Conservation (phyloP, 2,329 filamentous ascomycete species). For the Aciculosporium take region DNA sequence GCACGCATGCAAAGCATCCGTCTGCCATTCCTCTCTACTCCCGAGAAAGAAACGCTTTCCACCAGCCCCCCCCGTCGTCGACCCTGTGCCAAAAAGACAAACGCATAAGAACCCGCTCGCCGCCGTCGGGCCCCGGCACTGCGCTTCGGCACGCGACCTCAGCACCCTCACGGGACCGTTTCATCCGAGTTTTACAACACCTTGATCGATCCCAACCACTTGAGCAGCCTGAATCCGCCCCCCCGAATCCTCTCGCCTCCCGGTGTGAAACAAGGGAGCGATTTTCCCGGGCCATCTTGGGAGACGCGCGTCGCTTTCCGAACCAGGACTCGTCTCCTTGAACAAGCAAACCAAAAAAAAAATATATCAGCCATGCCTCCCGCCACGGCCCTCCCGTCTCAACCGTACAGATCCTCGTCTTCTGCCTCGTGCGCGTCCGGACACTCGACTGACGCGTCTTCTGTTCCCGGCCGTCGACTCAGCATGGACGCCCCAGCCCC, state of each 20-base stretch:
- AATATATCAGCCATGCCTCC: constrained; percentile 8
- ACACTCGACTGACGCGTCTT: constrained; percentile 20
- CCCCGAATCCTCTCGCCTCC: neutral
- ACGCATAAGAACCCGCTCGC: neutral
- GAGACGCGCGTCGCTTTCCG: too few relatives aligned
- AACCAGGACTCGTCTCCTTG: too few relatives aligned
- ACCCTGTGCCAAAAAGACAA: neutral
- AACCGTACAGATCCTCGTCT: constrained; percentile 13
- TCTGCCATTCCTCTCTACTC: neutral
- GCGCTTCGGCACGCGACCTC: neutral
- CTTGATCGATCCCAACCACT: neutral
- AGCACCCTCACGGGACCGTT: neutral
- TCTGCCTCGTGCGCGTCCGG: constrained; percentile 27
- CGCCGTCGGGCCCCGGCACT: too few relatives aligned
- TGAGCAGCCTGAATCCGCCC: neutral
- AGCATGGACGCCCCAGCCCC: constrained; percentile 33
- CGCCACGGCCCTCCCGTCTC: constrained; percentile 6
- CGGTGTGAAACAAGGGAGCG: too few relatives aligned
- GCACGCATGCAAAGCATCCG: too few relatives aligned
- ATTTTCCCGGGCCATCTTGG: too few relatives aligned
- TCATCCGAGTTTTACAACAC: neutral
- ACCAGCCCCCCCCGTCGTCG: neutral
- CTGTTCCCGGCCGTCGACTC: constrained; percentile 20
- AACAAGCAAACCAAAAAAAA: too few relatives aligned
- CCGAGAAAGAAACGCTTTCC: neutral